These are phyloP conservation scores for Microbotryum silenes-acaulis DNA, from an alignment of 1,284 basidiomycete species.

Conservation along the genomic window DNA sequence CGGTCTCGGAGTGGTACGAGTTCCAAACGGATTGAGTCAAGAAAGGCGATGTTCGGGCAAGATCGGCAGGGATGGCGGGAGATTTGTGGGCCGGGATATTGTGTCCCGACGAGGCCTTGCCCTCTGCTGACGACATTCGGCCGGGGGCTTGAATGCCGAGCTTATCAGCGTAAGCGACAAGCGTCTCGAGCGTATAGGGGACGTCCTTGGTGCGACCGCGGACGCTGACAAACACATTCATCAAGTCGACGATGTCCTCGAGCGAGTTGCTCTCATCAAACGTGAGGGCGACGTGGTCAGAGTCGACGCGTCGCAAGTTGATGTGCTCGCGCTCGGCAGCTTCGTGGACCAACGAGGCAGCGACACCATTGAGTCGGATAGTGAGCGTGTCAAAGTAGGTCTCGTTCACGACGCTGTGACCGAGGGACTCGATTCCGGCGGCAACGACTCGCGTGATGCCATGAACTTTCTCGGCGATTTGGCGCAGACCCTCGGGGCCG, in stretches of 20 bases:
- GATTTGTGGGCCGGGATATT: slow-evolving; percentile 32
- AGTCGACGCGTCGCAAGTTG: slow-evolving; percentile 78
- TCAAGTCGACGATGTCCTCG: slow-evolving; percentile 55
- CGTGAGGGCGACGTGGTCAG: slow-evolving; percentile 72
- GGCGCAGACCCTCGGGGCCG: slow-evolving; percentile 74
- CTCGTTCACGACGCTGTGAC: slow-evolving; percentile 58
- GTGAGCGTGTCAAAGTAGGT: slow-evolving; percentile 89
- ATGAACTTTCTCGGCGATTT: slow-evolving; percentile 85
- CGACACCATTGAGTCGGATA: slow-evolving; percentile 55
- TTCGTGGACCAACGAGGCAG: slow-evolving; percentile 61
- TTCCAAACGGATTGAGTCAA: slow-evolving; percentile 80
- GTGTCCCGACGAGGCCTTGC: slow-evolving; percentile 32
- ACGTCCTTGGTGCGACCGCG: slow-evolving; percentile 10
- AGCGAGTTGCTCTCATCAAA: slow-evolving; percentile 80
- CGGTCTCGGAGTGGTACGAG: slow-evolving; percentile 91
- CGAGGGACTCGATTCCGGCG: slow-evolving; percentile 59
- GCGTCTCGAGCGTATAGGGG: slow-evolving; percentile 37
- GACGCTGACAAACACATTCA: slow-evolving; percentile 67
- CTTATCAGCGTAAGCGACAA: slow-evolving; percentile 41
- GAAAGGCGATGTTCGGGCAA: slow-evolving; percentile 66
- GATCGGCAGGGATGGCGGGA: slow-evolving; percentile 49
- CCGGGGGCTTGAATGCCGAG: slow-evolving; percentile 31
- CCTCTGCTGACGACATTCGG: slow-evolving; percentile 12
- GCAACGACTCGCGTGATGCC: slow-evolving; percentile 76
- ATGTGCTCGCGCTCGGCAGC: slow-evolving; percentile 61